Conservation (phyloP, 768 basidiomycete genomes). For the Termitomyces bulborhizus region DNA sequence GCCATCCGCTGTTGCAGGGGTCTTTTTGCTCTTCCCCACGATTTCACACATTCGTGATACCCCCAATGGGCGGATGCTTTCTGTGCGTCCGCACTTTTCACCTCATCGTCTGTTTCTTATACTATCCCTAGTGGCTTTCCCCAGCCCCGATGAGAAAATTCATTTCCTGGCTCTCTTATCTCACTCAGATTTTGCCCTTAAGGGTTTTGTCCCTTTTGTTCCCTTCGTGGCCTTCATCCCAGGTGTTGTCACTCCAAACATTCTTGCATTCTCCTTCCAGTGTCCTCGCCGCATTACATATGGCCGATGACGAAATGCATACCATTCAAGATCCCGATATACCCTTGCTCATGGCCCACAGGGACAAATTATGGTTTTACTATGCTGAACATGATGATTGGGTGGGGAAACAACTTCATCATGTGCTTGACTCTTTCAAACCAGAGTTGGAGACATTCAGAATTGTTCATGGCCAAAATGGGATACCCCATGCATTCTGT, state of each 20-base stretch:
- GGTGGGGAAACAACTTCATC: conserved; percentile 53
- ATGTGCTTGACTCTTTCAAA: conserved; percentile 35
- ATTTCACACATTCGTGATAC: conserved; percentile 56
- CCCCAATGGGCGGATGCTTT: conserved; percentile 56
- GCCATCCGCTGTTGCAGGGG: conserved; percentile 27
- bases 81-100: conserved; percentile 32
- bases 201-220: conserved; percentile 36
- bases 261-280: conserved; percentile 46
- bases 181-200: conserved; percentile 34
- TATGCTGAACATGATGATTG: conserved; percentile 63
- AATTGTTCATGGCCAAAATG: conserved; percentile 37
- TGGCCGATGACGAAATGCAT: conserved; percentile 69
- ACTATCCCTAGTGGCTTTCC: conserved; percentile 37
- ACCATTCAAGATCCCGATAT: conserved; percentile 48
- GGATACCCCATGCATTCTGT: conserved; percentile 69
- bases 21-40: conserved; percentile 68
- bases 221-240: conserved; percentile 42
- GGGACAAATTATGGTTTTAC: conserved; percentile 39
- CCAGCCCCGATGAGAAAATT: conserved; percentile 35
- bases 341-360: conserved; percentile 32
- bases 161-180: conserved; percentile 37
- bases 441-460: conserved; percentile 23
- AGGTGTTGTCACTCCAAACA: conserved; percentile 37
- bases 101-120: background rate
- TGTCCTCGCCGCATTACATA: conserved; percentile 47